Evolutionary conservation across 306 rosid species (phyloP).

Genomic region (Pachyrhizus erosus): DNA sequence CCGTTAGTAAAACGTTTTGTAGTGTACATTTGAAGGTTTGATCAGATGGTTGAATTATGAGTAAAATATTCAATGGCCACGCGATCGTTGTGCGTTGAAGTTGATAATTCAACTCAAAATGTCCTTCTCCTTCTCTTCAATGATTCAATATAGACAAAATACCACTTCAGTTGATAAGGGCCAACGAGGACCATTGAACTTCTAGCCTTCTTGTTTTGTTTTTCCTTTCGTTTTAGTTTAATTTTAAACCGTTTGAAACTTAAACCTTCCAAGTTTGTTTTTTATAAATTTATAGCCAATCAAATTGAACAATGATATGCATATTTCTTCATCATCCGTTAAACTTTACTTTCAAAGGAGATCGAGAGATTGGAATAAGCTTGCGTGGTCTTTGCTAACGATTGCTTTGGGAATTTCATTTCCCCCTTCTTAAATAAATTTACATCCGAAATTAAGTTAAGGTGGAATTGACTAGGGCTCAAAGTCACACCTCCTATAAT

Average conservation of each 20-base stretch:
- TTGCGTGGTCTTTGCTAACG: neutral
- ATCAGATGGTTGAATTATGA: neutral
- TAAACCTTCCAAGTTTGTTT: neutral
- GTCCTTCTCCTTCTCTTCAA: neutral
- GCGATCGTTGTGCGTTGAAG: neutral
- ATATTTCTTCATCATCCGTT: neutral
- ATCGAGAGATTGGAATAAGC: neutral
- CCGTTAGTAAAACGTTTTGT: neutral
- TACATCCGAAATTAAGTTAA: neutral
- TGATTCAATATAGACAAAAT: constrained; percentile 12
- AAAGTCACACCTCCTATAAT: neutral
- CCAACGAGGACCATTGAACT: neutral
- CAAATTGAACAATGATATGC: neutral
- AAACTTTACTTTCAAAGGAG: neutral
- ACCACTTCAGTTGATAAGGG: neutral
- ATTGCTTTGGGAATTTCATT: neutral
- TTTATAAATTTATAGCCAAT: neutral
- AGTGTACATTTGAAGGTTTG: neutral
- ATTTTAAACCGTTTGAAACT: neutral
- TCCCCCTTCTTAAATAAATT: neutral
- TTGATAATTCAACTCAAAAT: neutral
- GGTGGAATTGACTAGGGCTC: neutral
- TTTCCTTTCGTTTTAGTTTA: neutral
- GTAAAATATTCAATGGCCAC: neutral
- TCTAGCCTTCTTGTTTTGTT: neutral